Percentiles rank a stretch among this genome's conserved stretches.
phyloP scores from a whole-genome alignment of 306 rosid genomes.

The Quercus rubra region DNA sequence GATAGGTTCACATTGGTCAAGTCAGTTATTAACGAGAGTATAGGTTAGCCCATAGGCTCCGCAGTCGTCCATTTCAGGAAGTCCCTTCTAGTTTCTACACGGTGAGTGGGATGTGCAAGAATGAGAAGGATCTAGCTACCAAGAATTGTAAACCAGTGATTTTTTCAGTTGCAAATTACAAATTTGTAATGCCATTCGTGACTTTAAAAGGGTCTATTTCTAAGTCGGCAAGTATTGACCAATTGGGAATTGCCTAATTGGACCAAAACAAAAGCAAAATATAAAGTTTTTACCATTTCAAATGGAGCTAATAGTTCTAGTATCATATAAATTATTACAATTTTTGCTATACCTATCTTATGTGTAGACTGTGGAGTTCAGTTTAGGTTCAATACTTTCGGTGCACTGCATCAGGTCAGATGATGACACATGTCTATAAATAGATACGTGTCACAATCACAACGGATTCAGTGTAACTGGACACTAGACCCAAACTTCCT shows the following conservation, averaged over 20 bases:
- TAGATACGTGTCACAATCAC: too few relatives aligned
- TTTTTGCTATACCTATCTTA: too few relatives aligned
- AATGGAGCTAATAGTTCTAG: too few relatives aligned
- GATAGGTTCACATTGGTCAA: neutral
- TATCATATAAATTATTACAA: too few relatives aligned
- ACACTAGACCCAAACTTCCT: accelerated
- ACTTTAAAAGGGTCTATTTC: neutral
- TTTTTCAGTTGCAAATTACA: neutral
- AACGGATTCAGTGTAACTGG: accelerated
- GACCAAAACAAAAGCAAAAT: neutral
- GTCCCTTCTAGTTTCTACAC: too few relatives aligned
- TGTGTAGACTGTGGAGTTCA: accelerated
- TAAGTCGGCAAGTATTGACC: neutral
- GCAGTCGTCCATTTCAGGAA: neutral
- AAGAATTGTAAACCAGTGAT: neutral
- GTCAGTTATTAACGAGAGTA: neutral
- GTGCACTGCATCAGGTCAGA: accelerated
- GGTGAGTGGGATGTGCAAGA: neutral
- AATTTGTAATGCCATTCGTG: neutral
- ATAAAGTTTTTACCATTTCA: too few relatives aligned
- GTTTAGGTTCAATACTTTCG: accelerated
- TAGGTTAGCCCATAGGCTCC: neutral
- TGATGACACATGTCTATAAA: accelerated
- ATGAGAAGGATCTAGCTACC: neutral
- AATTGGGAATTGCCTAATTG: neutral